Conservation (phyloP, 768 basidiomycete species). For the Suillus brevipes region DNA sequence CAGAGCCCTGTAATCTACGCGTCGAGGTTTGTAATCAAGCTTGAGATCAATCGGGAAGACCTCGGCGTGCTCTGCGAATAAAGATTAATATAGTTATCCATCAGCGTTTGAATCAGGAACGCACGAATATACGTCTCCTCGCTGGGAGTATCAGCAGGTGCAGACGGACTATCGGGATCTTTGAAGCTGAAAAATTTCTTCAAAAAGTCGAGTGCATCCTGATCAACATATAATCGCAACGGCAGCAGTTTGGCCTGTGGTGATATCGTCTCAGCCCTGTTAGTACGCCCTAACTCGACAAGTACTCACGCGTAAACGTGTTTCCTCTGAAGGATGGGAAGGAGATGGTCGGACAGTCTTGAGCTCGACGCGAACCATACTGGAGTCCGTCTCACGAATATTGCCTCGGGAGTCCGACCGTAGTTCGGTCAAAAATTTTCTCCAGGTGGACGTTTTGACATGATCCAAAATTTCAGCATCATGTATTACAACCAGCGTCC, state of each 20-base stretch:
- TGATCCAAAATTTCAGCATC: conserved; percentile 93
- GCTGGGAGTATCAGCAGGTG: conserved; percentile 33
- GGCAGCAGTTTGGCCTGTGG: conserved; percentile 85
- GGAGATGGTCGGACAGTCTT: conserved; percentile 71
- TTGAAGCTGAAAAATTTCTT: conserved; percentile 95
- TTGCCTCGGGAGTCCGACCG: conserved; percentile 85
- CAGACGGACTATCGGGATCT: conserved; percentile 47
- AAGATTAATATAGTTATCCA: conserved; percentile 11
- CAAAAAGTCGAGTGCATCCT: conserved; percentile 96
- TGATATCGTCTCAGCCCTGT: conserved; percentile 4
- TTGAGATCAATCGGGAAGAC: conserved; percentile 94
- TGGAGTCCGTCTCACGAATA: conserved; percentile 84
- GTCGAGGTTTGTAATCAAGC: conserved; percentile 96
- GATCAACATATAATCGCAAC: conserved; percentile 91
- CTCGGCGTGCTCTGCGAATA: conserved; percentile 78
- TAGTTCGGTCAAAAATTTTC: conserved; percentile 89
- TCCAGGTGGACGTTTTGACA: conserved; percentile 98
- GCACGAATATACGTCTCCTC: conserved; percentile 75
- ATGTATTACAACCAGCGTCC: conserved; percentile 64
- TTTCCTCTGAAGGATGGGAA: conserved; percentile 69
- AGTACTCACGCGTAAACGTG: conserved; percentile 67
- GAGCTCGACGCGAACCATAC: conserved; percentile 91
- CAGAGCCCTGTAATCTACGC: conserved; percentile 91
- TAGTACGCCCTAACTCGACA: neutral
- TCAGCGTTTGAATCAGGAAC: conserved; percentile 24